Evolutionary conservation across 768 basidiomycete genomes (phyloP).

Genomic region (Leccinum subgranulosum): DNA sequence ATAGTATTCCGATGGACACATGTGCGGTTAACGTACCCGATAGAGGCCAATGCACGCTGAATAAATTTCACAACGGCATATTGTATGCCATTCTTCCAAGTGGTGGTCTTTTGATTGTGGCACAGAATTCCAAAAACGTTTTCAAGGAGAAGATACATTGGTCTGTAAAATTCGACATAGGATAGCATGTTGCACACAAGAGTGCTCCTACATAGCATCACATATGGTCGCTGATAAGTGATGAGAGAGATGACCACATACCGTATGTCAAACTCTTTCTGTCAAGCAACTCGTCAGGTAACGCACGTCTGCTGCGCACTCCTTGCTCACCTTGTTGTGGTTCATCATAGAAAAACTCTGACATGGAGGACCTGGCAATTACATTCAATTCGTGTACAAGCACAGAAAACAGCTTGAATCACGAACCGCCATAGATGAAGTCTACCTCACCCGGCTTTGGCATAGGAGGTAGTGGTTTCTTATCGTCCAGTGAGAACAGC

Average conservation of each 20-base stretch:
- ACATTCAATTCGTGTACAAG: background rate
- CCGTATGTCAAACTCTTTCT: constrained; percentile 64
- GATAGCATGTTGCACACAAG: constrained; percentile 69
- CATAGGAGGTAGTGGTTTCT: constrained; percentile 41
- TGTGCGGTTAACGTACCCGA: constrained; percentile 50
- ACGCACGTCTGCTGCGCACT: background rate
- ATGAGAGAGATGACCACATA: constrained; percentile 18
- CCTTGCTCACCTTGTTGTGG: constrained; percentile 45
- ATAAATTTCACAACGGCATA: constrained; percentile 68
- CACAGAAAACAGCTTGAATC: background rate
- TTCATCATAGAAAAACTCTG: constrained; percentile 71
- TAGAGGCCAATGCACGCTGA: constrained; percentile 50
- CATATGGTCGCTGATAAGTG: background rate
- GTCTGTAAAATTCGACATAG: constrained; percentile 62
- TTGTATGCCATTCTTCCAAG: constrained; percentile 38
- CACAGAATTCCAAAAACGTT: constrained; percentile 65
- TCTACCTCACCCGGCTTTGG: constrained; percentile 61
- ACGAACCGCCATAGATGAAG: constrained; percentile 70
- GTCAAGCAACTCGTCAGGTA: constrained; percentile 3
- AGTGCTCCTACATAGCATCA: constrained; percentile 43
- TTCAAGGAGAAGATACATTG: constrained; percentile 65
- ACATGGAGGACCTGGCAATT: constrained; percentile 63
- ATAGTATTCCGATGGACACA: background rate
- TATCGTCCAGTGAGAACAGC: constrained; percentile 41
- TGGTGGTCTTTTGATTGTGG: constrained; percentile 44